Conservation (phyloP, 2,329 filamentous ascomycete genomes). For the Fusarium mexicanum region DNA sequence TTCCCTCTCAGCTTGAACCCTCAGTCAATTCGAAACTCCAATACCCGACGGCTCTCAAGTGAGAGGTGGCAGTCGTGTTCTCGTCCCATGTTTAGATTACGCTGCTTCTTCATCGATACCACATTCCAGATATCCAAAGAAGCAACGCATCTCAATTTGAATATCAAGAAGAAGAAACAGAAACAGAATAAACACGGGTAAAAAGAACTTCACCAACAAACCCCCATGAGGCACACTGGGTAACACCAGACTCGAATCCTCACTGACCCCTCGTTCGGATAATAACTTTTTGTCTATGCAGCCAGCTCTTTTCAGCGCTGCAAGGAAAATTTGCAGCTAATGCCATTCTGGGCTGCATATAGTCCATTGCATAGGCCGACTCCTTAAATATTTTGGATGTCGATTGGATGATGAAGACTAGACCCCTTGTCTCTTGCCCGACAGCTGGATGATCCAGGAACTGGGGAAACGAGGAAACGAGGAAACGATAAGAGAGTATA, state of each 20-base stretch:
- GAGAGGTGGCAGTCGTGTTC: background rate
- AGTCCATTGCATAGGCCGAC: slow-evolving; percentile 15
- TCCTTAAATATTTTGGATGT: slow-evolving; percentile 3
- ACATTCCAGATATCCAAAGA: background rate
- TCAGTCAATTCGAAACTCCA: background rate
- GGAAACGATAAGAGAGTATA: background rate
- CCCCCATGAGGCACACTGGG: slow-evolving; percentile 15
- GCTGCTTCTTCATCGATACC: background rate
- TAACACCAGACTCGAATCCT: slow-evolving; percentile 18
- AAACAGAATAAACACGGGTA: background rate
- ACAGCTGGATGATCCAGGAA: slow-evolving; percentile 7
- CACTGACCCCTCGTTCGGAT: slow-evolving; percentile 24
- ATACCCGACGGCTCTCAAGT: background rate
- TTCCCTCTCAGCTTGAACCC: background rate
- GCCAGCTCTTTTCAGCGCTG: slow-evolving; percentile 28
- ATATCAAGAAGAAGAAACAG: background rate
- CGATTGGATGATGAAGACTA: slow-evolving; percentile 9
- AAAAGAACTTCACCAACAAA: background rate
- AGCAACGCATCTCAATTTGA: background rate
- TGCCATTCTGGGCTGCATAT: slow-evolving; percentile 5
- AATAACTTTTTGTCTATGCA: slow-evolving; percentile 37
- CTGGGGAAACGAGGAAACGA: background rate
- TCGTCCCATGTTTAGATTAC: background rate
- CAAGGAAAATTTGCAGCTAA: slow-evolving; percentile 4
- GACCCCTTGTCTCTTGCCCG: background rate